Evolutionary conservation across 768 basidiomycete genomes (phyloP).

Genomic region (Leccinum variicolor): DNA sequence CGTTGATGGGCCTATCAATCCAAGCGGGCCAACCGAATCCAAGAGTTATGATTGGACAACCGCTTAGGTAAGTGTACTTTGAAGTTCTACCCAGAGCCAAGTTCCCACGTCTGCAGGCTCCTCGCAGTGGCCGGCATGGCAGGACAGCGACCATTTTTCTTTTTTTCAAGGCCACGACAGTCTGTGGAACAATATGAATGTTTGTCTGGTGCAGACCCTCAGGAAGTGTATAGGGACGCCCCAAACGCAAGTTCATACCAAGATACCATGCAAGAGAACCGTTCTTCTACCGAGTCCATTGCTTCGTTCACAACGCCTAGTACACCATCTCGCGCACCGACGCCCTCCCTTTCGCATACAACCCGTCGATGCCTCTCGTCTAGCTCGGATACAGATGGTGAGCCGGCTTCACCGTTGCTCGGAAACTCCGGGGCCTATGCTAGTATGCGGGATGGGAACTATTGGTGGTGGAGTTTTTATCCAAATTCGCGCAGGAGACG

Average conservation of each 20-base stretch:
- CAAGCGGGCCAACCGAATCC: not conserved
- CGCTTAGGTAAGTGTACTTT: not conserved
- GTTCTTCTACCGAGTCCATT: slow-evolving; percentile 28
- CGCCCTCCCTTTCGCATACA: slow-evolving; percentile 57
- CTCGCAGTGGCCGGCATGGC: slow-evolving; percentile 14
- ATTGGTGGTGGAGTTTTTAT: slow-evolving; percentile 54
- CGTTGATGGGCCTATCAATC: not conserved
- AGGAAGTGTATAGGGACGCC: slow-evolving; percentile 29
- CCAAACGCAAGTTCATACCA: slow-evolving; percentile 19
- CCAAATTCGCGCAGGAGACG: slow-evolving; percentile 47
- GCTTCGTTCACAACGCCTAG: slow-evolving; percentile 45
- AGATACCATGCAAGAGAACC: slow-evolving; percentile 18
- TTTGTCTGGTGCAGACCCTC: slow-evolving; percentile 43
- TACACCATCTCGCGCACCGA: slow-evolving; percentile 58
- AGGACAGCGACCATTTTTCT: slow-evolving; percentile 6
- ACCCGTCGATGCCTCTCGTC: slow-evolving; percentile 49
- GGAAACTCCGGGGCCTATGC: slow-evolving; percentile 24
- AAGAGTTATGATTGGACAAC: not conserved
- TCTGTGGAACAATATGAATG: slow-evolving; percentile 42
- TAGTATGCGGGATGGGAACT: slow-evolving; percentile 44
- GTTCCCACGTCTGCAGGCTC: slow-evolving; percentile 12
- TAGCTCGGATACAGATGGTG: slow-evolving; percentile 61
- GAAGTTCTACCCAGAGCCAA: not conserved
- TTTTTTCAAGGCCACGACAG: slow-evolving; percentile 13
- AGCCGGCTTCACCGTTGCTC: slow-evolving; percentile 48